These are phyloP conservation scores for Chondrostereum purpureum DNA, from an alignment of 1,284 basidiomycete species.

Conservation along the genomic window DNA sequence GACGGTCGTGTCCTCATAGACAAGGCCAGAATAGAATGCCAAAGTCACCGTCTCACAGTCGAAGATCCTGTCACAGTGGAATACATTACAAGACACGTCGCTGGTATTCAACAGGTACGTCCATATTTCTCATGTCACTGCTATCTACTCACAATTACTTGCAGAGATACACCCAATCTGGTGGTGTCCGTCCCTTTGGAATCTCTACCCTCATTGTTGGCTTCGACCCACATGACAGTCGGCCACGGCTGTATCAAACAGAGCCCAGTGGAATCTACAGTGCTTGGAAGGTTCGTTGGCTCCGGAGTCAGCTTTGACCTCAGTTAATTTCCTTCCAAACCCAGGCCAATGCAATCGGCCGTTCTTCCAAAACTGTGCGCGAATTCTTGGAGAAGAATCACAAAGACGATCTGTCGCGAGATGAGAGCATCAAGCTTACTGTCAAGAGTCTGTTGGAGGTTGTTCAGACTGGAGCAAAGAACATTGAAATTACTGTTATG, in stretches of 20 bases:
- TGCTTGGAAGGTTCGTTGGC: constrained; percentile 89
- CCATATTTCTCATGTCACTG: neutral
- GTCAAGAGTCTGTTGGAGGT: constrained; percentile 97
- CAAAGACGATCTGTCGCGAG: constrained; percentile 83
- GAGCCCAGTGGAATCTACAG: constrained; percentile 98
- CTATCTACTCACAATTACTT: constrained; percentile 6
- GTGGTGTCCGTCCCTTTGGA: constrained; percentile 97
- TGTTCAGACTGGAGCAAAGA: constrained; percentile 99
- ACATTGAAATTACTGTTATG: constrained; percentile 97
- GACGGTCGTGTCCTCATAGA: constrained; percentile 98
- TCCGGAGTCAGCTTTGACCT: neutral
- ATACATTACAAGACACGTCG: constrained; percentile 97
- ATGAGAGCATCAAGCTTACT: constrained; percentile 91
- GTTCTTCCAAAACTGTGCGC: constrained; percentile 96
- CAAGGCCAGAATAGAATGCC: constrained; percentile 96
- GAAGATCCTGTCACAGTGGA: constrained; percentile 98
- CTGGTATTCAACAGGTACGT: constrained; percentile 91
- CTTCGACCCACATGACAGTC: constrained; percentile 90
- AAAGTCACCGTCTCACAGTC: constrained; percentile 94
- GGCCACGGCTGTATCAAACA: constrained; percentile 91
- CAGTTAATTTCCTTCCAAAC: constrained; percentile 1
- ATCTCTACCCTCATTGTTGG: constrained; percentile 96
- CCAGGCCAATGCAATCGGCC: constrained; percentile 95
- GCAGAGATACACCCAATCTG: constrained; percentile 96
- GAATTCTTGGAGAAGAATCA: constrained; percentile 99